phyloP scores from a whole-genome alignment of 352 stramenopile species.

The Phytophthora fragariae region DNA sequence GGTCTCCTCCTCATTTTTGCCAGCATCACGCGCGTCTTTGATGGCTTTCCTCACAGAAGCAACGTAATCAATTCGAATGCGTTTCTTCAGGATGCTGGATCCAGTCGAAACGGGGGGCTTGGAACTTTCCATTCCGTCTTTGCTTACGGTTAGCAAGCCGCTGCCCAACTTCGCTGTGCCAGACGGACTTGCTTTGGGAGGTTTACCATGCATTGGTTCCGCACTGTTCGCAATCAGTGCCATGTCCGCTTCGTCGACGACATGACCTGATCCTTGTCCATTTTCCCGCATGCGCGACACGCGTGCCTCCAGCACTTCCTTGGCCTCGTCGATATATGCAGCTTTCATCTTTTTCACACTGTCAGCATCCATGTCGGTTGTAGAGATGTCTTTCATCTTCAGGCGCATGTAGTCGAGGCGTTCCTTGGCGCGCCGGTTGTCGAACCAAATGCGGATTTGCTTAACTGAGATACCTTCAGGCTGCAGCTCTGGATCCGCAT shows the following conservation, averaged over 20 bases:
- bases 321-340: slow-evolving; percentile 89
- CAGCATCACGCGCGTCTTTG: slow-evolving; percentile 77
- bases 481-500: slow-evolving; percentile 84
- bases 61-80: slow-evolving; percentile 88
- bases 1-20: slow-evolving; percentile 82
- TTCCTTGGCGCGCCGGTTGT: slow-evolving; percentile 88
- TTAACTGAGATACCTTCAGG: slow-evolving; percentile 89
- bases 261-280: slow-evolving; percentile 64
- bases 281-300: slow-evolving; percentile 86
- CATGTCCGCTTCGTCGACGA: slow-evolving; percentile 86
- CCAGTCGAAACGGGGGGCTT: slow-evolving; percentile 15
- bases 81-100: slow-evolving; percentile 70
- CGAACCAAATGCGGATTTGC: slow-evolving; percentile 91
- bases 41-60: slow-evolving; percentile 84
- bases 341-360: slow-evolving; percentile 90
- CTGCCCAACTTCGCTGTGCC: slow-evolving; percentile 36
- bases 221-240: slow-evolving; percentile 59
- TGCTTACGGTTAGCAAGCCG: slow-evolving; percentile 11
- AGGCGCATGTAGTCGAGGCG: slow-evolving; percentile 89
- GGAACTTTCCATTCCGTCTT: slow-evolving; percentile 32
- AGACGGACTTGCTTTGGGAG: slow-evolving; percentile 43
- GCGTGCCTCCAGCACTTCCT: slow-evolving; percentile 86
- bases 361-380: slow-evolving; percentile 82
- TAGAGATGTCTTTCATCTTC: slow-evolving; percentile 92
- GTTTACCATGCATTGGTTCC: slow-evolving; percentile 54